A percentile compares a stretch with the other conserved stretches of the same genome.
These are phyloP conservation scores for Irpex rosettiformis DNA, from an alignment of 1,284 basidiomycete genomes.

Conservation along the genomic window DNA sequence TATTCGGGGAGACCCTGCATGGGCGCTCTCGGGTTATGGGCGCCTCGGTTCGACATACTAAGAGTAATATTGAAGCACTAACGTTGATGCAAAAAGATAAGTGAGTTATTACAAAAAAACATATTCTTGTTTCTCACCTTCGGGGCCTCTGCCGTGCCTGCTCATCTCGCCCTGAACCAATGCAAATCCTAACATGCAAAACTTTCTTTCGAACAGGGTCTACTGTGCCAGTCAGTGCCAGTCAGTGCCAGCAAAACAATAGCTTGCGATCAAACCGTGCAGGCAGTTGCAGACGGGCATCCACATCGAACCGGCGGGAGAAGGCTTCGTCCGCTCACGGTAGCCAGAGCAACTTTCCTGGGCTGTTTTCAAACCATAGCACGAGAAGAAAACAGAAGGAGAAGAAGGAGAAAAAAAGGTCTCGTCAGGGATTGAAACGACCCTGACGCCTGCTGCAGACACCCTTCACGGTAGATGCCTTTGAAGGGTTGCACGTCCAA, in stretches of 20 bases:
- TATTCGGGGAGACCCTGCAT: background rate
- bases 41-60: too few relatives aligned
- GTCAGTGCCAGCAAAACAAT: background rate
- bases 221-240: background rate
- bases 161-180: slow-evolving; percentile 11
- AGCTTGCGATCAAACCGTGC: background rate
- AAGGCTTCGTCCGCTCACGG: background rate
- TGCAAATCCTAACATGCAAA: slow-evolving; percentile 6
- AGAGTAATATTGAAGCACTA: too few relatives aligned
- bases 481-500: too few relatives aligned
- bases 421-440: background rate
- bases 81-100: too few relatives aligned
- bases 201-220: slow-evolving; percentile 2
- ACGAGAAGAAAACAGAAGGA: too few relatives aligned
- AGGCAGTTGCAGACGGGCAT: background rate
- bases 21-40: too few relatives aligned
- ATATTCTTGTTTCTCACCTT: background rate
- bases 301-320: background rate
- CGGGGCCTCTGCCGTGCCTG: slow-evolving; percentile 3
- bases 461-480: background rate
- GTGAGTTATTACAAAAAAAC: background rate
- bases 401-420: too few relatives aligned
- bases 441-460: background rate
- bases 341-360: background rate
- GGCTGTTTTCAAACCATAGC: background rate